Conservation (phyloP, 2,329 filamentous ascomycete genomes). For the Trichoderma citrinoviride region DNA sequence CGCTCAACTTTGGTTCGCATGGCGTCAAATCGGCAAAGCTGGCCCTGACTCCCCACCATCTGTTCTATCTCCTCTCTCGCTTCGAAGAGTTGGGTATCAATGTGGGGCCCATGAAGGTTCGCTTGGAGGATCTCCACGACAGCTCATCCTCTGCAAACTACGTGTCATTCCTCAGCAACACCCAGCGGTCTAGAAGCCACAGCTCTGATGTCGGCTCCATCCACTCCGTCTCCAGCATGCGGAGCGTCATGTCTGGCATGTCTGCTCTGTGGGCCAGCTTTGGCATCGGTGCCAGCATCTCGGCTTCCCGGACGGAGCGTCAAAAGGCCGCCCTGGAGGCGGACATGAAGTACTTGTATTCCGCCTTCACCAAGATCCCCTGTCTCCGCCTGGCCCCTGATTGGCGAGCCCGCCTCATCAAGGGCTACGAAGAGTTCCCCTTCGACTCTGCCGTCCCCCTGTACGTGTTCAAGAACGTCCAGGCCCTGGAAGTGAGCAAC, state of each 20-base stretch:
- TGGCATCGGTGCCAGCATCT: slow-evolving; percentile 75
- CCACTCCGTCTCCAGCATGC: slow-evolving; percentile 92
- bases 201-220: slow-evolving; percentile 85
- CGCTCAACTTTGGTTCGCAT: slow-evolving; percentile 80
- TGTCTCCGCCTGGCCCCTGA: slow-evolving; percentile 89
- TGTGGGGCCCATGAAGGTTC: slow-evolving; percentile 94
- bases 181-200: slow-evolving; percentile 72
- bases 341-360: slow-evolving; percentile 95
- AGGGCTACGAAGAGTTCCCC: slow-evolving; percentile 94
- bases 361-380: slow-evolving; percentile 96
- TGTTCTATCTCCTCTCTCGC: slow-evolving; percentile 92
- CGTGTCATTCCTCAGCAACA: slow-evolving; percentile 86
- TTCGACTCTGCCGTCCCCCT: slow-evolving; percentile 96
- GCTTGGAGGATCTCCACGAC: slow-evolving; percentile 90
- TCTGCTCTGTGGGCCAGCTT: slow-evolving; percentile 88
- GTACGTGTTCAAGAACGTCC: slow-evolving; percentile 96
- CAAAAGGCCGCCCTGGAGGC: slow-evolving; percentile 81
- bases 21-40: slow-evolving; percentile 86
- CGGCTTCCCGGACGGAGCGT: slow-evolving; percentile 79
- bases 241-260: slow-evolving; percentile 97
- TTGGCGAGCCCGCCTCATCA: slow-evolving; percentile 83
- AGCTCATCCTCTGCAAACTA: slow-evolving; percentile 85
- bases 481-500: slow-evolving; percentile 88
- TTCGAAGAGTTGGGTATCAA: slow-evolving; percentile 90
- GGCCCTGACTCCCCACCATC: slow-evolving; percentile 89